Percentiles rank a stretch among this genome's conserved stretches.
These are phyloP conservation scores for Blastocystis sp. DNA, from an alignment of 352 stramenopile species.

Conservation along the genomic window DNA sequence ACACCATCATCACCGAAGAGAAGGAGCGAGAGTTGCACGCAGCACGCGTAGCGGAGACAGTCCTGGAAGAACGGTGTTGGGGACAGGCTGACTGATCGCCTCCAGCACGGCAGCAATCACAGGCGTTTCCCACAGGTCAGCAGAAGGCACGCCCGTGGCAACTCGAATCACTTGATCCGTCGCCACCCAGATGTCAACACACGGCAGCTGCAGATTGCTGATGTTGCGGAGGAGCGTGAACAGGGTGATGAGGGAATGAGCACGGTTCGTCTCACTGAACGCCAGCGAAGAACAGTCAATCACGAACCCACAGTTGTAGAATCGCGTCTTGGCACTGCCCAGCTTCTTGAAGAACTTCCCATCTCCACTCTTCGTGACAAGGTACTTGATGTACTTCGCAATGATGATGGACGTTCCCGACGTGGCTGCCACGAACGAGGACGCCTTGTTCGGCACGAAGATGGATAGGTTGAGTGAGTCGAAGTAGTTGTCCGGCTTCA, in stretches of 20 bases:
- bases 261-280: slow-evolving; percentile 17
- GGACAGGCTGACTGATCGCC: neutral
- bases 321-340: neutral
- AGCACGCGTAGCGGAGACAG: slow-evolving; percentile 15
- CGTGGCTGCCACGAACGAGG: neutral
- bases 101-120: neutral
- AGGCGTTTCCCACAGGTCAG: slow-evolving; percentile 8
- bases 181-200: slow-evolving; percentile 32
- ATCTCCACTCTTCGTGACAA: no score
- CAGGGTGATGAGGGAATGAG: slow-evolving; percentile 15
- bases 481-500: neutral
- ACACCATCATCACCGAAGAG: neutral
- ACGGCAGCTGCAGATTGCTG: neutral
- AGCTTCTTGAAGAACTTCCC: neutral
- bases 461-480: neutral
- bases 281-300: slow-evolving; percentile 17
- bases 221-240: slow-evolving; percentile 4
- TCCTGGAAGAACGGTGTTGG: neutral
- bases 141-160: neutral
- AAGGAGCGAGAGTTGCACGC: neutral
- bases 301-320: neutral
- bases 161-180: neutral
- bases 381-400: neutral
- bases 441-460: neutral
- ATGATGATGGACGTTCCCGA: neutral